Conservation (phyloP, 495 filamentous ascomycete genomes). For the Letharia columbiana region DNA sequence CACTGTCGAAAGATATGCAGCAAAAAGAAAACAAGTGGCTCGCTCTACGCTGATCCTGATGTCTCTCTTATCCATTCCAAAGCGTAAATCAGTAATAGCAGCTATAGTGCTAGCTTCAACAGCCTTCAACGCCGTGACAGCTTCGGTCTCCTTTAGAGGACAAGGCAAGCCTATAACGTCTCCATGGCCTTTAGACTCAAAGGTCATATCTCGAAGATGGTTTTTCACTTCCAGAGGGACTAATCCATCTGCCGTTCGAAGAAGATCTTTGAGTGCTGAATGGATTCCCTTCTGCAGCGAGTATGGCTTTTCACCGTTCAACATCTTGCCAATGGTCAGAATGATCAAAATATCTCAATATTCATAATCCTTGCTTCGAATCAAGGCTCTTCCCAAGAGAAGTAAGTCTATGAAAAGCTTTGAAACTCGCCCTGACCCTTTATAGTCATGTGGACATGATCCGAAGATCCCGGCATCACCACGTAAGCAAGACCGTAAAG, state of each 20-base stretch:
- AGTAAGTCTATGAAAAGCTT: no score
- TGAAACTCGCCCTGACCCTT: no score
- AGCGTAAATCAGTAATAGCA: slow-evolving; percentile 43
- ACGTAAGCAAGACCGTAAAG: no score
- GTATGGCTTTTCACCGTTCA: not conserved
- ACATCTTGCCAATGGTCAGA: not conserved
- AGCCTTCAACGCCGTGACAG: slow-evolving; percentile 28
- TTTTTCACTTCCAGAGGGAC: not conserved
- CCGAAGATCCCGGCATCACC: no score
- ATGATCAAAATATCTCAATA: no score
- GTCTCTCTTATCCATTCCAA: slow-evolving; percentile 32
- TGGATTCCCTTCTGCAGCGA: not conserved
- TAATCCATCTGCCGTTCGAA: not conserved
- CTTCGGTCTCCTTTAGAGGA: slow-evolving; percentile 64
- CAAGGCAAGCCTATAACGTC: slow-evolving; percentile 41
- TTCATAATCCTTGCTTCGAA: no score
- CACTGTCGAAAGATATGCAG: slow-evolving; percentile 62
- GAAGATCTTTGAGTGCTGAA: not conserved
- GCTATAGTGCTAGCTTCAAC: slow-evolving; percentile 56
- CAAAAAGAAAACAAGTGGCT: slow-evolving; percentile 59
- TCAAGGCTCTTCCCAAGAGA: no score
- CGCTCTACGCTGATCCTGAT: slow-evolving; percentile 56
- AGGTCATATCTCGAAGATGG: not conserved
- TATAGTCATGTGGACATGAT: no score
- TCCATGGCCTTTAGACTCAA: not conserved